Evolutionary conservation across 2,329 filamentous ascomycete species (phyloP).

Genomic region (Pseudodiploospora longispora): DNA sequence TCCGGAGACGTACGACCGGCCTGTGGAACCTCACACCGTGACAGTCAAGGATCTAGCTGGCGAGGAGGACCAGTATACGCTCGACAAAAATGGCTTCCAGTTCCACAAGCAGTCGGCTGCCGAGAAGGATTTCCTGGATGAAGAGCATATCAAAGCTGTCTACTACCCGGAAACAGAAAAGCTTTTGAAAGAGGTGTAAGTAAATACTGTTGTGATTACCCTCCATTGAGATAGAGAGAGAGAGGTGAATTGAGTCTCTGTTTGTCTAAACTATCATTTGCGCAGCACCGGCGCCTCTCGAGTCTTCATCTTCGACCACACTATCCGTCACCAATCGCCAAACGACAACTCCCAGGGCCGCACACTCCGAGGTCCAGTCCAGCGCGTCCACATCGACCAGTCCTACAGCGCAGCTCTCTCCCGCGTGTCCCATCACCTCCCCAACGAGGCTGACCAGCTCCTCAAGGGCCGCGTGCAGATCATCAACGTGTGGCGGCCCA

Average conservation of each 20-base stretch:
- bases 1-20: conserved; percentile 27
- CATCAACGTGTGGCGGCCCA: conserved; percentile 47
- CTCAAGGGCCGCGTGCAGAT: conserved; percentile 39
- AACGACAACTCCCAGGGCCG: conserved; percentile 37
- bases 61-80: conserved; percentile 25
- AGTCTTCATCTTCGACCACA: conserved; percentile 56
- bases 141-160: conserved; percentile 51
- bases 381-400: conserved; percentile 50
- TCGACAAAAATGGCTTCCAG: conserved; percentile 33
- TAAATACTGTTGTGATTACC: not conserved
- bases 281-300: conserved; percentile 45
- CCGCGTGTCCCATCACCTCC: conserved; percentile 32
- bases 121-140: conserved; percentile 38
- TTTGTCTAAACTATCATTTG: too few species aligned
- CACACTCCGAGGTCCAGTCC: conserved; percentile 30
- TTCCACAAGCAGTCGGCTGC: conserved; percentile 19
- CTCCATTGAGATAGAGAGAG: too few species aligned
- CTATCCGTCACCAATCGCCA: conserved; percentile 33
- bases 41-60: conserved; percentile 28
- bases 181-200: conserved; percentile 51
- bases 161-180: conserved; percentile 70
- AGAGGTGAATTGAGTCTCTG: too few species aligned
- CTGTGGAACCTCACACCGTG: conserved; percentile 18
- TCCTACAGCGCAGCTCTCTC: conserved; percentile 37
- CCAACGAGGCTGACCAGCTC: conserved; percentile 35